Base-by-base conservation (phyloP, 148 eudicot genomes). In the Dianthus caryophyllus region DNA sequence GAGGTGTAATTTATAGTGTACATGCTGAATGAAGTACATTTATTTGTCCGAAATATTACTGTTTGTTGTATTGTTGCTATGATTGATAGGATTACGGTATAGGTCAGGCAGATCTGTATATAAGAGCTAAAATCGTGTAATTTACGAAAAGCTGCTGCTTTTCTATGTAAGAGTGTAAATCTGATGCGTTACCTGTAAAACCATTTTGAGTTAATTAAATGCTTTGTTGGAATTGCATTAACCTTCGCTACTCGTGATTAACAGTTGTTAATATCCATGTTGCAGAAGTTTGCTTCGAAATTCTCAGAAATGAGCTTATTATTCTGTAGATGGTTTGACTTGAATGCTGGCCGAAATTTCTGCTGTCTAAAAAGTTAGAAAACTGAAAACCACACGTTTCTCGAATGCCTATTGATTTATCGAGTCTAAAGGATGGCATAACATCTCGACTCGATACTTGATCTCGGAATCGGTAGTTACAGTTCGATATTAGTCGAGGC, bases 111-210 rank as follows among this genome's bases (percentile, higher is more conserved):
- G 18, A 61, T 2, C 38, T 61, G 64, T 36, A 39, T 60, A 33
- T 36, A 61, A 1, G 64, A 61, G 64, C 10, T 61, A 47, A 25
- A 61, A 61, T 61, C 64, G 38, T 36, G 64, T 61, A 61, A 18
- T 36, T 9, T 36, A 9, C 18, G 26, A 38, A 38, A 18, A 33
- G 39, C 21, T 58, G 27, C 46, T 36, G 64, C 26, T 61, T 33
- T 36, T 61, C 25, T 18, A 11, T 61, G 47, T 38, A 61, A 36
- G 27, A 48, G 29, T 53, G 29, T 53, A 53, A 51, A 53, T 53
- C 8, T 53, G 55, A 51, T 51, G 55, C n/a, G 25, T 41, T 41
- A 41, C 44, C 12, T 33, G 39, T 33, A 33, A 33, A 33, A 33
- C 39, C 39, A 14, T 12, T 47, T 14, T 47, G 17, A 12, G 50